Percentiles rank a stretch among this genome's conserved stretches.
Conservation (phyloP, 768 basidiomycete species). For the Pisolithus microcarpus region DNA sequence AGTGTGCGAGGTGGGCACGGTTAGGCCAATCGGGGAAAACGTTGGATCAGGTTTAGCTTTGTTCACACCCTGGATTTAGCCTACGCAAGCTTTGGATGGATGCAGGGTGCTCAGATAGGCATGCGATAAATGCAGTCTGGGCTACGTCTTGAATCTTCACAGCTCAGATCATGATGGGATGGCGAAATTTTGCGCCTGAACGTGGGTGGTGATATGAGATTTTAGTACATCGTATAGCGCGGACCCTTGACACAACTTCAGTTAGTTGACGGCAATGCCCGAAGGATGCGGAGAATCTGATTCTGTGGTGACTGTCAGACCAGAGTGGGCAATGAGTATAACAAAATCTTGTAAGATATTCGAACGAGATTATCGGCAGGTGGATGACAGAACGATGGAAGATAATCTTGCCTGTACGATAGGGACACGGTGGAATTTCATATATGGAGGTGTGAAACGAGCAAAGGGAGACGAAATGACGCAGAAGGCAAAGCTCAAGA, state of each 20-base stretch:
- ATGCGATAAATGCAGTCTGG: slow-evolving; percentile 5
- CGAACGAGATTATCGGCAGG: neutral
- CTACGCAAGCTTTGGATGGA: neutral
- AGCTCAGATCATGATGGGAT: slow-evolving; percentile 5
- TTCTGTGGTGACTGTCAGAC: no score
- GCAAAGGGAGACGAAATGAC: neutral
- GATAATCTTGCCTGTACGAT: neutral
- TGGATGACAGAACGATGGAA: neutral
- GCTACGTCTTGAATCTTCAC: neutral
- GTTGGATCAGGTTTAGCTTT: neutral
- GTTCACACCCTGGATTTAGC: neutral
- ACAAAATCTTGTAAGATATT: neutral
- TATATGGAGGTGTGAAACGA: neutral
- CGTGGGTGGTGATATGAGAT: slow-evolving; percentile 7
- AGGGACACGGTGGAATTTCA: neutral
- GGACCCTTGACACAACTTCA: neutral
- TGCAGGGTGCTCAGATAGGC: slow-evolving; percentile 8
- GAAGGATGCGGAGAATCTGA: slow-evolving; percentile 5
- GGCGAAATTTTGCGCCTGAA: slow-evolving; percentile 3
- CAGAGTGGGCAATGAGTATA: neutral
- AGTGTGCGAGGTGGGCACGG: no score
- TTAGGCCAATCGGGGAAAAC: neutral
- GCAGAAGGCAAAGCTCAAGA: neutral
- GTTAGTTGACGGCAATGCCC: slow-evolving; percentile 1
- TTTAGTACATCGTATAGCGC: neutral